Base-by-base conservation (phyloP, 805 yeast species). In the Candida ascalaphidarum region DNA sequence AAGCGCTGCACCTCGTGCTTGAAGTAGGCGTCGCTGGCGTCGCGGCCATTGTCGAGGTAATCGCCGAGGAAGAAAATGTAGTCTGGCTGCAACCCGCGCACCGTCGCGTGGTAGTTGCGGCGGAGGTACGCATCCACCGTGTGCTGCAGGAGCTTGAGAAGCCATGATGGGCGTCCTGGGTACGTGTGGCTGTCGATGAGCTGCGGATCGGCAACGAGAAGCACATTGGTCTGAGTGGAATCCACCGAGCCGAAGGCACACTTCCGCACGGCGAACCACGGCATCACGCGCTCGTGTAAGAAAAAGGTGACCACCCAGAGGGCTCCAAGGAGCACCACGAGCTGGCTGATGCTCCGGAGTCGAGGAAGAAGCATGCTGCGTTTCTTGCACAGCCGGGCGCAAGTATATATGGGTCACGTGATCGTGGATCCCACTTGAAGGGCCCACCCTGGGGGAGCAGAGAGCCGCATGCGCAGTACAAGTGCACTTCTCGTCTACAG, bases 131-230 rank as follows among this genome's bases (percentile, higher is more conserved):
- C 37, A 31, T 62, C 69, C 11, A 52, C 67, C 3, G 68, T 62
- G 35, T 62, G 68, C 31, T 61, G 43, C 2, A 65, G 58, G 13
- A 61, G 33, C 23, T 37, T 33, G 21, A 62, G 45, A 8, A 61
- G 43, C 6, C 43, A 24, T 9, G 33, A 34, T 37, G 49, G 51
- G 15, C 68, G 48, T 4, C 61, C 63, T 1, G 66, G 67, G 31
- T 62, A 63, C 4, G 68, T 63, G 38, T 62, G 68, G 33, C 46
- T 47, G 36, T 62, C 69, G 19, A 62, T 61, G 22, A 63, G 49
- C 33, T 62, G 68, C 5, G 69, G 68, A 30, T 63, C 68, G 4
- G 69, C 66, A 13, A 63, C 52, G 7, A 62, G 37, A 24, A 62
- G 35, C 19, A 63, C 49, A 23, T 49, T 50, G 21, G 57, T 52